These are phyloP conservation scores for Globisporangium mamillatum DNA, from an alignment of 352 stramenopile species.

Conservation along the genomic window DNA sequence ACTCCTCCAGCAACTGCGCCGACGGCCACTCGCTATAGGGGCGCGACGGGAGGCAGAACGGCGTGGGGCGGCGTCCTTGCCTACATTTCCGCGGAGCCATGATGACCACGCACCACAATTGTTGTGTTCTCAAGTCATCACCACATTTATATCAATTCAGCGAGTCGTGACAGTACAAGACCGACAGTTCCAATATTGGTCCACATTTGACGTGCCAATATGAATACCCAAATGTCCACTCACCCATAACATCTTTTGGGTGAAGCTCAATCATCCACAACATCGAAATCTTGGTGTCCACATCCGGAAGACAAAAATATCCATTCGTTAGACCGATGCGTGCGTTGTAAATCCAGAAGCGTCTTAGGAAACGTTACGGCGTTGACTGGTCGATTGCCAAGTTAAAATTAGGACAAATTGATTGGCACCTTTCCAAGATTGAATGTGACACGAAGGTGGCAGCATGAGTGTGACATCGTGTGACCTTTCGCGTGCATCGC, in stretches of 20 bases:
- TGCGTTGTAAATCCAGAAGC: too few relatives aligned
- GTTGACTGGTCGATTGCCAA: too few relatives aligned
- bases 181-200: too few relatives aligned
- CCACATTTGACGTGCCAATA: background rate
- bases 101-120: background rate
- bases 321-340: background rate
- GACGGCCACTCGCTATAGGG: conserved; percentile 12
- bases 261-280: too few relatives aligned
- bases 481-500: background rate
- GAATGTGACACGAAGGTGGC: conserved; percentile 1
- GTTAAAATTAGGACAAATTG: too few relatives aligned
- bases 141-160: background rate
- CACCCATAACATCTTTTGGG: background rate
- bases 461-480: background rate
- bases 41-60: background rate
- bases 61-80: background rate
- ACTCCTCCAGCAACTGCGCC: conserved; percentile 6
- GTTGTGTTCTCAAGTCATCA: background rate
- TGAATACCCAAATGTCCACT: background rate
- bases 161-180: background rate
- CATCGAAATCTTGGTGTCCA: background rate
- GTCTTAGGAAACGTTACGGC: too few relatives aligned
- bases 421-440: background rate
- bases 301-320: background rate
- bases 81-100: background rate